Conservation (phyloP, 495 filamentous ascomycete species). For the Amphirosellinia nigrospora region DNA sequence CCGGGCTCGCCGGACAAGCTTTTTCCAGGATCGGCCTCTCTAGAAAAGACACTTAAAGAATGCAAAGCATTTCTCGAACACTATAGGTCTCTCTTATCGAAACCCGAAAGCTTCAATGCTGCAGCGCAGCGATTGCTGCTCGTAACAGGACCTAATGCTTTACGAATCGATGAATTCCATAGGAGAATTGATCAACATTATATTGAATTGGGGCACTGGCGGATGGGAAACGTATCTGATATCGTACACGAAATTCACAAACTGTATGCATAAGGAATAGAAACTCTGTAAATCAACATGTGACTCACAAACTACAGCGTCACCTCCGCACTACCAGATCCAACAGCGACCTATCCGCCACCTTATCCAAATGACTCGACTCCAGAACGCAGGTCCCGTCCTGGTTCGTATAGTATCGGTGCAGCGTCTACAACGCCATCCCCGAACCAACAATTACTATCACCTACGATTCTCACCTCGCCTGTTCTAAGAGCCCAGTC, state of each 20-base stretch:
- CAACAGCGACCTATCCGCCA: background rate
- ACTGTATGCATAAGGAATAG: constrained; percentile 27
- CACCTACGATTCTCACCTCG: constrained; percentile 18
- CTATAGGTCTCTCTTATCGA: constrained; percentile 30
- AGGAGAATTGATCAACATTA: constrained; percentile 32
- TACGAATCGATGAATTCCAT: constrained; percentile 31
- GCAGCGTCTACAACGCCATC: background rate
- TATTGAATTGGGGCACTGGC: constrained; percentile 29
- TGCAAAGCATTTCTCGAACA: constrained; percentile 34
- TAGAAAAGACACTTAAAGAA: constrained; percentile 35
- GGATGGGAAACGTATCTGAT: constrained; percentile 15
- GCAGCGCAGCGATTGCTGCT: constrained; percentile 28
- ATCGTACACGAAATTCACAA: constrained; percentile 20
- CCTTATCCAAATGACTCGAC: background rate
- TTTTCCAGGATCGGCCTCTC: constrained; percentile 24
- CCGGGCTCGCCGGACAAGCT: constrained; percentile 16
- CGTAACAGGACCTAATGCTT: constrained; percentile 27
- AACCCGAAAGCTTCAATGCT: constrained; percentile 13
- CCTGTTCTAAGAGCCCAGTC: constrained; percentile 28
- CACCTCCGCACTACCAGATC: constrained; percentile 1
- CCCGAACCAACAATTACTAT: background rate
- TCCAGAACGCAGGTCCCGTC: background rate
- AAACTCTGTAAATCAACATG: constrained; percentile 15
- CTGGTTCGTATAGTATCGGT: background rate
- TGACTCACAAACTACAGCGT: background rate